Percentiles rank a stretch among this genome's conserved stretches.
Conservation (phyloP, 768 basidiomycete species). For the Exidia glandulosa region DNA sequence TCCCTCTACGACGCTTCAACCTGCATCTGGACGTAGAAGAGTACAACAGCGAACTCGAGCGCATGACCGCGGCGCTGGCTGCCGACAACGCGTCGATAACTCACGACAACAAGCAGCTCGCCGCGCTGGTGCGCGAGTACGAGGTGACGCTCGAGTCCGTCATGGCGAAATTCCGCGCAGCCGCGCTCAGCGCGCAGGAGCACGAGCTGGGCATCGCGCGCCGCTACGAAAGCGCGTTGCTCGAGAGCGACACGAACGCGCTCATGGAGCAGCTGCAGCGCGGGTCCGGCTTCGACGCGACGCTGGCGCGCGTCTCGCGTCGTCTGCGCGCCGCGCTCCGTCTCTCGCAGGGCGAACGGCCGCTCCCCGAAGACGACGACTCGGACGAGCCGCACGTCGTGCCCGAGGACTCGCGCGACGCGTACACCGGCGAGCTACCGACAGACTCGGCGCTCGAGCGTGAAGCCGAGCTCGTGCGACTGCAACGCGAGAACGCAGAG, state of each 20-base stretch:
- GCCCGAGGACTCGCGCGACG: not conserved
- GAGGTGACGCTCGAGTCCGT: slow-evolving; percentile 92
- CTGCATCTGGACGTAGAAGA: slow-evolving; percentile 36
- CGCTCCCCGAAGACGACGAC: not conserved
- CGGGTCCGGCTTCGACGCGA: slow-evolving; percentile 55
- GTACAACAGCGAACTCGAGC: slow-evolving; percentile 82
- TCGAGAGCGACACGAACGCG: slow-evolving; percentile 60
- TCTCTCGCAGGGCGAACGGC: slow-evolving; percentile 48
- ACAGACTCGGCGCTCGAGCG: slow-evolving; percentile 75
- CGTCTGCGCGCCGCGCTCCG: slow-evolving; percentile 62
- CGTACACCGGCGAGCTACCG: not conserved
- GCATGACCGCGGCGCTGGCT: slow-evolving; percentile 69
- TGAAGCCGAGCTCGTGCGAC: slow-evolving; percentile 78
- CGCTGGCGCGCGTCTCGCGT: slow-evolving; percentile 59
- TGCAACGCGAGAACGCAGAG: slow-evolving; percentile 81
- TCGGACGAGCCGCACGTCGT: not conserved
- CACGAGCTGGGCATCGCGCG: slow-evolving; percentile 82
- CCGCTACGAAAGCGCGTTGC: slow-evolving; percentile 82
- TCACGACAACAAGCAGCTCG: slow-evolving; percentile 94
- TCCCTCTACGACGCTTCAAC: slow-evolving; percentile 49
- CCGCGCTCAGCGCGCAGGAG: slow-evolving; percentile 88
- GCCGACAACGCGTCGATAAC: slow-evolving; percentile 77
- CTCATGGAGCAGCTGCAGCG: slow-evolving; percentile 44
- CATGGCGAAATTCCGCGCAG: slow-evolving; percentile 84
- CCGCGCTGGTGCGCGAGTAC: slow-evolving; percentile 85